Evolutionary conservation across 1,284 basidiomycete species (phyloP).

Genomic region (Puccinia horiana): DNA sequence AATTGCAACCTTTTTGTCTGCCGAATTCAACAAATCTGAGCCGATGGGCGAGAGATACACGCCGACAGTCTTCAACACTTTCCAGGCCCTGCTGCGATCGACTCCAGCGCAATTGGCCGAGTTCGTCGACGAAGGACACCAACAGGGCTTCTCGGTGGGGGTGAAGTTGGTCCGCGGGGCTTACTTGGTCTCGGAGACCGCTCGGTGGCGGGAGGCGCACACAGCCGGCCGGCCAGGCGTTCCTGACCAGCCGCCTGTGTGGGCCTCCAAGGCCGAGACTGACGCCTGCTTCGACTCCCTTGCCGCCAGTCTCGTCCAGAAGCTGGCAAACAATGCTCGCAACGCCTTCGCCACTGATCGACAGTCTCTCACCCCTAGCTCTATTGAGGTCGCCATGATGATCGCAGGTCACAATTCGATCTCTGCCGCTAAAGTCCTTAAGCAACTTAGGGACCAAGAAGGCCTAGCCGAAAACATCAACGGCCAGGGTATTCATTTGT

Average conservation of each 20-base stretch:
- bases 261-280: slow-evolving; percentile 31
- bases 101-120: slow-evolving; percentile 13
- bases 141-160: slow-evolving; percentile 24
- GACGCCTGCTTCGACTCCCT: slow-evolving; percentile 39
- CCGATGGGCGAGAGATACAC: not conserved
- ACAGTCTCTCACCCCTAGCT: not conserved
- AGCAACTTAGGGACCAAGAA: slow-evolving; percentile 36
- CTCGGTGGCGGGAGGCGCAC: slow-evolving; percentile 19
- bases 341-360: not conserved
- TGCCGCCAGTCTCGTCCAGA: not conserved
- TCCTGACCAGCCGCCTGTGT: slow-evolving; percentile 19
- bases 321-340: not conserved
- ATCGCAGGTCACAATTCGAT: slow-evolving; percentile 31
- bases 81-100: slow-evolving; percentile 39
- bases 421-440: slow-evolving; percentile 28
- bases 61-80: slow-evolving; percentile 44
- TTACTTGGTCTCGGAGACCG: slow-evolving; percentile 33
- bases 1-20: slow-evolving; percentile 30
- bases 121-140: slow-evolving; percentile 11
- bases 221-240: not conserved
- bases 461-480: not conserved
- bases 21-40: slow-evolving; percentile 25
- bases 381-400: slow-evolving; percentile 13
- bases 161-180: slow-evolving; percentile 46
- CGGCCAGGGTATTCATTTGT: not conserved